These are phyloP conservation scores for Candida frijolesensis DNA, from an alignment of 1,139 yeast species.

Conservation along the genomic window DNA sequence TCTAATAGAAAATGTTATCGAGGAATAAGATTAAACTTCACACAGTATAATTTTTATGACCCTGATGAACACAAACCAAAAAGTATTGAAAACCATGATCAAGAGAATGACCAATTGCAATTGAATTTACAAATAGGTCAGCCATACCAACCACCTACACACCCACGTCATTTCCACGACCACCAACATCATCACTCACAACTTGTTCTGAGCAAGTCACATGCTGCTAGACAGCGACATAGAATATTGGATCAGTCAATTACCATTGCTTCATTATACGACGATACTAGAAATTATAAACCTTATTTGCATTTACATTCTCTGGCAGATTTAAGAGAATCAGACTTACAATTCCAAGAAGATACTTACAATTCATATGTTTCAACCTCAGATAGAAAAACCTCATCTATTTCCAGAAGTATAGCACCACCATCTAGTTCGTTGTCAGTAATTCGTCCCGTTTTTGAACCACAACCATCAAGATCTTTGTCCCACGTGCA, in stretches of 20 bases:
- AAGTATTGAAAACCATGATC: neutral
- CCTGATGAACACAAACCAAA: conserved; percentile 25
- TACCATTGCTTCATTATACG: conserved; percentile 43
- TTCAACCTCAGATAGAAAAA: conserved; percentile 3
- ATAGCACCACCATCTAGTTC: conserved; percentile 3
- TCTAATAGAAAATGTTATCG: conserved; percentile 46
- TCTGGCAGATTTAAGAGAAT: conserved; percentile 32
- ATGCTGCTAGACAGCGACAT: conserved; percentile 3
- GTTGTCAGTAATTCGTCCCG: neutral
- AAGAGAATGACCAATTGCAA: neutral
- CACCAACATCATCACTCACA: neutral
- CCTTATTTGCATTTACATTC: conserved; percentile 36
- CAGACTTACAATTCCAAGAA: conserved; percentile 35
- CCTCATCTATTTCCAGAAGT: conserved; percentile 9
- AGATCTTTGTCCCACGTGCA: neutral
- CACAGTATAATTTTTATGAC: conserved; percentile 44
- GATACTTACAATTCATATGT: conserved; percentile 21
- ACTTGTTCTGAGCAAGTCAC: neutral
- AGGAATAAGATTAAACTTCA: conserved; percentile 48
- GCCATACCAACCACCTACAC: neutral
- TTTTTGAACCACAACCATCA: neutral
- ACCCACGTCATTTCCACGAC: neutral
- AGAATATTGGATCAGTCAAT: conserved; percentile 44
- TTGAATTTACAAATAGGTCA: neutral
- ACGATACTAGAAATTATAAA: conserved; percentile 34